A percentile compares a stretch with the other conserved stretches of the same genome.
Evolutionary conservation across 148 eudicot genomes (phyloP).

Genomic region (Mesembryanthemum crystallinum): DNA sequence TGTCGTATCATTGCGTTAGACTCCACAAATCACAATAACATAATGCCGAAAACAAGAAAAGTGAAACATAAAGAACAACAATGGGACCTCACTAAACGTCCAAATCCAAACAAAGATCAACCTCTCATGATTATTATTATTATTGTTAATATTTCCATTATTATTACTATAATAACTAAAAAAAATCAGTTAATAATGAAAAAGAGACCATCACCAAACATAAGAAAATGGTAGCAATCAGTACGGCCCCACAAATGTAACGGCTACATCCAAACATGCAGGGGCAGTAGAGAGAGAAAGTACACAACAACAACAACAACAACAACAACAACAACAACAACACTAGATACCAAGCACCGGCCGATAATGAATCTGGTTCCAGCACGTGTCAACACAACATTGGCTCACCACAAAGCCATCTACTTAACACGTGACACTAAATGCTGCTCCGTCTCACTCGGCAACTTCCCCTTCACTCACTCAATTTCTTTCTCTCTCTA

Average conservation of each 20-base stretch:
- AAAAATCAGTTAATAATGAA: not conserved
- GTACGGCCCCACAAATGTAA: constrained; percentile 6
- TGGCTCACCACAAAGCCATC: not conserved
- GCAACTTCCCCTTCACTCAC: constrained; percentile 22
- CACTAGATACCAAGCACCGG: not conserved
- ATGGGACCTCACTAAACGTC: constrained; percentile 14
- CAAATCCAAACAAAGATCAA: constrained; percentile 18
- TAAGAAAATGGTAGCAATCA: not conserved
- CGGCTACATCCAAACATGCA: constrained; percentile 25
- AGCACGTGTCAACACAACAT: constrained; percentile 18
- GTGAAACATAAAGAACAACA: not conserved
- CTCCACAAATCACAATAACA: too few species aligned
- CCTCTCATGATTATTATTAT: not conserved
- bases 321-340: too few species aligned
- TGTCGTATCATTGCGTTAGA: too few species aligned
- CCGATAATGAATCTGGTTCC: not conserved
- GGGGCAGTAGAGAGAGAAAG: not conserved
- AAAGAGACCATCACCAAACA: constrained; percentile 10
- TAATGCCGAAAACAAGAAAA: not conserved
- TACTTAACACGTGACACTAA: constrained; percentile 33
- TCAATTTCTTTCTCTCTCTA: not conserved
- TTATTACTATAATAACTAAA: too few species aligned
- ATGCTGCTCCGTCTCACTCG: constrained; percentile 40
- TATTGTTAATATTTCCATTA: too few species aligned
- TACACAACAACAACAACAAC: too few species aligned